A percentile compares a stretch with the other conserved stretches of the same genome.
Conservation (phyloP, 345 rosid species). For the Reutealis trisperma region DNA sequence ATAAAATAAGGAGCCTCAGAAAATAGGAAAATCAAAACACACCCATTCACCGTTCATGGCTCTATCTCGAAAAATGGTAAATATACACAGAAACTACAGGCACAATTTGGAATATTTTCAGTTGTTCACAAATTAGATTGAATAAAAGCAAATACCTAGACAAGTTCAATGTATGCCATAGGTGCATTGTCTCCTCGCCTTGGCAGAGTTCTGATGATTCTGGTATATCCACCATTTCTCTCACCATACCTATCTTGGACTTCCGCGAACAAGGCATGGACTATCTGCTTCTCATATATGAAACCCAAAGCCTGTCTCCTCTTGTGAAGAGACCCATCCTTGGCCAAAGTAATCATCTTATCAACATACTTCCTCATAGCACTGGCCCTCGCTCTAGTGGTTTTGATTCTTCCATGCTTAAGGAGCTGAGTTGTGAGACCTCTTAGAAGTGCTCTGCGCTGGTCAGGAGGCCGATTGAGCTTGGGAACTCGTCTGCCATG, state of each 20-base stretch:
- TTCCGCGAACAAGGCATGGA: constrained; percentile 84
- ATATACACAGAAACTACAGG: not conserved
- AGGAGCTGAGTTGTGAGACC: constrained; percentile 95
- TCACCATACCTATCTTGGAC: constrained; percentile 86
- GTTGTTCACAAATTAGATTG: not conserved
- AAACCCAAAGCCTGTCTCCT: constrained; percentile 86
- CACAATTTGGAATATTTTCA: not conserved
- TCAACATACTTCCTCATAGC: constrained; percentile 85
- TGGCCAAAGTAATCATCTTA: constrained; percentile 89
- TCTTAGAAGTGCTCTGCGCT: constrained; percentile 74
- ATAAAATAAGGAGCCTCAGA: not conserved
- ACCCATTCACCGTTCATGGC: not conserved
- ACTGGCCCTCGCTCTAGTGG: constrained; percentile 87
- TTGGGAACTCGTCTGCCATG: constrained; percentile 85
- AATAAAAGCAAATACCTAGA: constrained; percentile 38
- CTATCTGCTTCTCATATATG: constrained; percentile 91
- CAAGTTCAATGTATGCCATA: constrained; percentile 95
- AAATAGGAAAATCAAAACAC: constrained; percentile 3
- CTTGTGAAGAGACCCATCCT: constrained; percentile 87
- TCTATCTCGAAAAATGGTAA: constrained; percentile 3
- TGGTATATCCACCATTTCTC: constrained; percentile 88
- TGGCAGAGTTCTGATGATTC: constrained; percentile 89
- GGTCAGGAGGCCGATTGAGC: constrained; percentile 93
- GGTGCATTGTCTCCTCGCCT: constrained; percentile 99
- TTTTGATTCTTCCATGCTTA: constrained; percentile 84